These are phyloP conservation scores for Coelastrella sp. DNA, from an alignment of 139 green algal genomes.

Conservation along the genomic window DNA sequence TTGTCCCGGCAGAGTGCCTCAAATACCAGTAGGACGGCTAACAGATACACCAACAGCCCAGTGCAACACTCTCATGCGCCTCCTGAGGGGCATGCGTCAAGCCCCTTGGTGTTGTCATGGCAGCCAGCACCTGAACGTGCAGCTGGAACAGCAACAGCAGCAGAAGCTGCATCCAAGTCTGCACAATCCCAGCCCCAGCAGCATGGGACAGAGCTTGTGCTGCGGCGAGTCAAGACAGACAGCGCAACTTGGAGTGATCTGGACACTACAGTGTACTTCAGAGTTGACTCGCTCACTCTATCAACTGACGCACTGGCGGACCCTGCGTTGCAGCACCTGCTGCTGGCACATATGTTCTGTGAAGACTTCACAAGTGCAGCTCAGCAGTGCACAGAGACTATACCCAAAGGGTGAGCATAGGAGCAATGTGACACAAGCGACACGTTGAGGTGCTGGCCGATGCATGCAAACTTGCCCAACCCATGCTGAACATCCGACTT, in stretches of 20 bases:
- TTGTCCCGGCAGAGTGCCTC: too few relatives aligned
- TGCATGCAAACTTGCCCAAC: not conserved
- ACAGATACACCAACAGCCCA: too few relatives aligned
- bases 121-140: too few relatives aligned
- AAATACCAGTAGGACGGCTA: too few relatives aligned
- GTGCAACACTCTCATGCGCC: too few relatives aligned
- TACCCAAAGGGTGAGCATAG: not conserved
- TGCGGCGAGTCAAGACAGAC: not conserved
- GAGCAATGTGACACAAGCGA: not conserved
- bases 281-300: constrained; percentile 20
- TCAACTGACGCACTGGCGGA: constrained; percentile 17
- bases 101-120: too few relatives aligned
- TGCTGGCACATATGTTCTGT: constrained; percentile 43
- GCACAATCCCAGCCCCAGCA: not conserved
- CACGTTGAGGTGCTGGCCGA: too few relatives aligned
- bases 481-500: not conserved
- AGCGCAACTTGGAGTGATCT: not conserved
- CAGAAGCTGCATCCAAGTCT: not conserved
- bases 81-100: too few relatives aligned
- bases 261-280: constrained; percentile 38
- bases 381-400: constrained; percentile 19
- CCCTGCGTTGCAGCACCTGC: not conserved
- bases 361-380: constrained; percentile 47
- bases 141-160: not conserved
- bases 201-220: not conserved